Percentiles rank a stretch among this genome's conserved stretches.
phyloP scores from a whole-genome alignment of 768 basidiomycete genomes.

The Roridomyces roridus region DNA sequence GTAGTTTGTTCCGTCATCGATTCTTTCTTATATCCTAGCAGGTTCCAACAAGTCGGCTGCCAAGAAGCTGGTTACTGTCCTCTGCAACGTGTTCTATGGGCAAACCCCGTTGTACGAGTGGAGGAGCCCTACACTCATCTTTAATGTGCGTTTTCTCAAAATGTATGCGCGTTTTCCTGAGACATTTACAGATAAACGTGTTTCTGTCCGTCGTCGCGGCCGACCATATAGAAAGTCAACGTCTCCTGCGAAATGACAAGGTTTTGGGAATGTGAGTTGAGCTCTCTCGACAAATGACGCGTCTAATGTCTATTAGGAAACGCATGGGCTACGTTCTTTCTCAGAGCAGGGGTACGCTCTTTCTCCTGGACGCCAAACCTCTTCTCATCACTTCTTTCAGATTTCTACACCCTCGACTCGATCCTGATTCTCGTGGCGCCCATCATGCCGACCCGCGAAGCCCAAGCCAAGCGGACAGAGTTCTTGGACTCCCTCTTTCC shows the following conservation, averaged over 20 bases:
- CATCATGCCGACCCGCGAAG: constrained; percentile 6
- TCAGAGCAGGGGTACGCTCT: constrained; percentile 6
- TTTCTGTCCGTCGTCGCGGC: constrained; percentile 6
- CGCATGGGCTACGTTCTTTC: constrained; percentile 3
- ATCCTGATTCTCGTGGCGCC: constrained; percentile 12
- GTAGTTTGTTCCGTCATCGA: no score
- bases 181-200: constrained; percentile 11
- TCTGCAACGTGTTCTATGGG: constrained; percentile 17
- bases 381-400: background rate
- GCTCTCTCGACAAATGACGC: background rate
- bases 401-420: constrained; percentile 16
- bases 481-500: constrained; percentile 19
- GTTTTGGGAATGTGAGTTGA: constrained; percentile 19
- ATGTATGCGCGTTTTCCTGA: constrained; percentile 14
- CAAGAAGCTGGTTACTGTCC: background rate
- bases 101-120: background rate
- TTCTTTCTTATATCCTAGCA: background rate
- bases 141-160: constrained; percentile 7
- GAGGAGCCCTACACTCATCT: constrained; percentile 7
- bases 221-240: constrained; percentile 15
- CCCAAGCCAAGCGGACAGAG: constrained; percentile 5
- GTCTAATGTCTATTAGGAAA: background rate
- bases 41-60: constrained; percentile 1
- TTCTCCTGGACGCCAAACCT: background rate
- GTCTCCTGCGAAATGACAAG: constrained; percentile 8